phyloP scores from a whole-genome alignment of 768 basidiomycete species.

The Termitomyces sp. region DNA sequence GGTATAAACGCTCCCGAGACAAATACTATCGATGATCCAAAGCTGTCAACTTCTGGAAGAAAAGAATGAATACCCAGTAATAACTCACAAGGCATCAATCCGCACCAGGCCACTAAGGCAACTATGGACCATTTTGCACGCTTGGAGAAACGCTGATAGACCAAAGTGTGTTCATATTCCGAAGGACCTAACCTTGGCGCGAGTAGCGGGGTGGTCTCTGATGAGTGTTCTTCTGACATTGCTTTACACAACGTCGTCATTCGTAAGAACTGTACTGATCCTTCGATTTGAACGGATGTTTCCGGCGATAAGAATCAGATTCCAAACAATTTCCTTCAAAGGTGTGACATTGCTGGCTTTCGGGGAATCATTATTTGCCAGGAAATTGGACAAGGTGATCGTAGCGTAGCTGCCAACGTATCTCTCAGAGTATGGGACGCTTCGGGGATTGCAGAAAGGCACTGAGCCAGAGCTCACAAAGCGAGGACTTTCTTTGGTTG shows the following conservation, averaged over 20 bases:
- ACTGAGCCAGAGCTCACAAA: too few species aligned
- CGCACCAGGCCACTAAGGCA: constrained; percentile 53
- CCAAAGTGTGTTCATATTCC: constrained; percentile 20
- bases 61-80: neutral
- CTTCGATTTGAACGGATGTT: neutral
- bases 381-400: neutral
- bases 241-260: neutral
- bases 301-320: neutral
- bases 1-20: constrained; percentile 68
- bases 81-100: constrained; percentile 54
- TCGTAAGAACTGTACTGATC: neutral
- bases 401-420: too few species aligned
- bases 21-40: constrained; percentile 43
- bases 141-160: constrained; percentile 58
- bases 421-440: too few species aligned
- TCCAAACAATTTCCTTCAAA: too few species aligned
- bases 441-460: too few species aligned
- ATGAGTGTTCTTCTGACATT: neutral
- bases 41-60: neutral
- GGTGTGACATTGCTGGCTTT: too few species aligned
- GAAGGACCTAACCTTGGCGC: neutral
- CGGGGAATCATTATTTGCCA: too few species aligned
- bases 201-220: constrained; percentile 32
- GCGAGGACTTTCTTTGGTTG: too few species aligned
- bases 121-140: constrained; percentile 50